Evolutionary conservation across 2,329 filamentous ascomycete genomes (phyloP).

Genomic region (Malbranchea zuffiana): DNA sequence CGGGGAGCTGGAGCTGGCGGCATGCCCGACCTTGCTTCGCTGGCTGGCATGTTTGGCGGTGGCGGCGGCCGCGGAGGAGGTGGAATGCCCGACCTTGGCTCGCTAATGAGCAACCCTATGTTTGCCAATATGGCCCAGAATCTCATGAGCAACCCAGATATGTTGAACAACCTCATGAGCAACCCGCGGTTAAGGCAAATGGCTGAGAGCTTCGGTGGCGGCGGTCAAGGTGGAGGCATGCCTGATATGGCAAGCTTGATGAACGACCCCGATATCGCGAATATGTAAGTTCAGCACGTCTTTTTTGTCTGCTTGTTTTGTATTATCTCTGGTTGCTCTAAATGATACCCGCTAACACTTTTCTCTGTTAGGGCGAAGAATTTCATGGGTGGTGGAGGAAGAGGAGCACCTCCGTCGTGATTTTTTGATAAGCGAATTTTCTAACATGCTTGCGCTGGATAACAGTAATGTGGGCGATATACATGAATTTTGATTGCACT

Average conservation of each 20-base stretch:
- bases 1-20: slow-evolving; percentile 44
- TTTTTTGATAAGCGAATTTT: too few relatives aligned
- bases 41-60: slow-evolving; percentile 63
- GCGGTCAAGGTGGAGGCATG: slow-evolving; percentile 55
- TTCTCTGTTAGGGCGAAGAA: slow-evolving; percentile 46
- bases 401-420: too few relatives aligned
- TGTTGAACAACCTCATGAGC: slow-evolving; percentile 85
- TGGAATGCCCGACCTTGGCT: slow-evolving; percentile 77
- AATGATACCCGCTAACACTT: slow-evolving; percentile 13
- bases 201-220: slow-evolving; percentile 61
- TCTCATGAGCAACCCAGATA: slow-evolving; percentile 90
- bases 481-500: too few relatives aligned
- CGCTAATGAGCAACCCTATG: slow-evolving; percentile 97
- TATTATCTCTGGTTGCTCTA: neutral
- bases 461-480: too few relatives aligned
- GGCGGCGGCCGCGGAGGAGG: slow-evolving; percentile 54
- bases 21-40: slow-evolving; percentile 58
- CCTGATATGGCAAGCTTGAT: slow-evolving; percentile 77
- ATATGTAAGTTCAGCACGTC: slow-evolving; percentile 60
- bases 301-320: neutral
- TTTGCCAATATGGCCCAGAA: slow-evolving; percentile 95
- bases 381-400: slow-evolving; percentile 53
- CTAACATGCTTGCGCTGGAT: too few relatives aligned
- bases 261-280: slow-evolving; percentile 82
- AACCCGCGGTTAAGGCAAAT: slow-evolving; percentile 83